A percentile compares a stretch with the other conserved stretches of the same genome.
These are phyloP conservation scores for Astragalus glycyphyllos DNA, from an alignment of 306 rosid genomes.

Conservation along the genomic window DNA sequence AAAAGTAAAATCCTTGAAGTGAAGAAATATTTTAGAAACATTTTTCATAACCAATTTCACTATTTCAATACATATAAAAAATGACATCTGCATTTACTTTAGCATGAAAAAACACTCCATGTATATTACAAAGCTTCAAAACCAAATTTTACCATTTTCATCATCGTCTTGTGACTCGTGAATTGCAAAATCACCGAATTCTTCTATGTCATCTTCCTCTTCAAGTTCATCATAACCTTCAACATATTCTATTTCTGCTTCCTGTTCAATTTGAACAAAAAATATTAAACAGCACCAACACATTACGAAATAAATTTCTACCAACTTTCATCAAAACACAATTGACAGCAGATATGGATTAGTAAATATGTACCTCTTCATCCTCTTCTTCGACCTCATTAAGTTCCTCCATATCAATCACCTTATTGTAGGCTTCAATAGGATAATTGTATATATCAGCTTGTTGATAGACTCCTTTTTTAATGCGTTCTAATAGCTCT, in stretches of 20 bases:
- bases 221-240: conserved; percentile 80
- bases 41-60: not conserved
- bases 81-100: conserved; percentile 14
- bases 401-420: conserved; percentile 56
- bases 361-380: conserved; percentile 58
- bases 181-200: conserved; percentile 60
- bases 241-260: conserved; percentile 69
- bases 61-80: conserved; percentile 19
- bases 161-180: conserved; percentile 46
- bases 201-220: conserved; percentile 89
- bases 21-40: conserved; percentile 28
- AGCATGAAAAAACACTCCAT: not conserved
- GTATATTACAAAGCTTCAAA: conserved; percentile 30
- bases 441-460: conserved; percentile 72
- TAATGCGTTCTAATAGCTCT: conserved; percentile 79
- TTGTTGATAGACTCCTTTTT: conserved; percentile 56
- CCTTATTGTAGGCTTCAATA: conserved; percentile 53
- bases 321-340: conserved; percentile 23
- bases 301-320: conserved; percentile 2
- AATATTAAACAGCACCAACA: not conserved
- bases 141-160: conserved; percentile 53
- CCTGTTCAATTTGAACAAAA: conserved; percentile 59
- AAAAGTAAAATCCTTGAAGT: conserved; percentile 15
- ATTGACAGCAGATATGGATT: conserved; percentile 1
- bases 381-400: conserved; percentile 57